Conservation (phyloP, 148 eudicot species). For the Heliamphora exappendiculata region DNA sequence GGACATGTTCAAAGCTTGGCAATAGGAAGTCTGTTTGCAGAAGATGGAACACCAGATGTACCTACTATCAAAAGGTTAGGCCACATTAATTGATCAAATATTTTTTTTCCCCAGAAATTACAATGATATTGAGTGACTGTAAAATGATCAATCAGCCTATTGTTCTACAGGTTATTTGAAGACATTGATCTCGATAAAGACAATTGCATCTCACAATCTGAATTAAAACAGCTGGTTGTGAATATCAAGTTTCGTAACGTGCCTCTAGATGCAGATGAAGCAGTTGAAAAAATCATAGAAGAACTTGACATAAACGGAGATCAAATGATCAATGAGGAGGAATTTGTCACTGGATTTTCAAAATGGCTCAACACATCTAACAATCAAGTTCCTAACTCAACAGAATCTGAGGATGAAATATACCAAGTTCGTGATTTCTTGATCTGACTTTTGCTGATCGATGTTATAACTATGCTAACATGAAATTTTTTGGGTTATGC, state of each 20-base stretch:
- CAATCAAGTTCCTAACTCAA: neutral
- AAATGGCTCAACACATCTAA: slow-evolving; percentile 19
- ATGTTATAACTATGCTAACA: neutral
- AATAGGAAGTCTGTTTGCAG: neutral
- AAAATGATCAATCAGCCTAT: neutral
- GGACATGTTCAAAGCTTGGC: neutral
- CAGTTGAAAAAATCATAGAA: slow-evolving; percentile 24
- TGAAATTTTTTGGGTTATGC: slow-evolving; percentile 6
- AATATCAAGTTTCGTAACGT: slow-evolving; percentile 21
- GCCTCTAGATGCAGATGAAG: slow-evolving; percentile 20
- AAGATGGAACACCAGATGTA: neutral
- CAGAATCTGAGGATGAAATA: slow-evolving; percentile 1
- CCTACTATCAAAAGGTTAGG: no score
- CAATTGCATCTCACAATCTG: slow-evolving; percentile 21
- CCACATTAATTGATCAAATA: no score
- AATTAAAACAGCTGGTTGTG: slow-evolving; percentile 21
- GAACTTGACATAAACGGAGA: slow-evolving; percentile 31
- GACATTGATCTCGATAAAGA: slow-evolving; percentile 21
- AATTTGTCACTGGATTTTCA: slow-evolving; percentile 25
- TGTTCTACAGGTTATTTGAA: slow-evolving; percentile 24
- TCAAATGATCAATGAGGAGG: slow-evolving; percentile 23
- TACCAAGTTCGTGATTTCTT: slow-evolving; percentile 18
- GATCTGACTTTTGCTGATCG: neutral
- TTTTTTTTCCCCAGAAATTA: no score
- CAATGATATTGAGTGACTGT: no score